Percentiles rank a stretch among this genome's conserved stretches.
These are phyloP conservation scores for Alnus rubra DNA, from an alignment of 306 rosid species.

Conservation along the genomic window DNA sequence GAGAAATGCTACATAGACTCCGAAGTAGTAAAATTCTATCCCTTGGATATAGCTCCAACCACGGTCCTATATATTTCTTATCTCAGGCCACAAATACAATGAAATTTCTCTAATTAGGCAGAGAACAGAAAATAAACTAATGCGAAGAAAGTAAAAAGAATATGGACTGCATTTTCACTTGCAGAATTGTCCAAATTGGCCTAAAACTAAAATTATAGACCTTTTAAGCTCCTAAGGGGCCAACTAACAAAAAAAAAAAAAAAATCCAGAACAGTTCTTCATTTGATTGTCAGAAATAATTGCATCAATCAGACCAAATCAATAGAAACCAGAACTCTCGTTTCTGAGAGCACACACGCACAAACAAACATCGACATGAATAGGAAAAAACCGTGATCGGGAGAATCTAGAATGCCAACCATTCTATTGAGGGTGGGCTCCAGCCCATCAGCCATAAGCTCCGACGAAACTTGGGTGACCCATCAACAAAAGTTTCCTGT, in stretches of 20 bases:
- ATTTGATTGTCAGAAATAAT: not conserved
- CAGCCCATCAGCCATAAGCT: constrained; percentile 25
- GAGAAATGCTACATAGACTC: too few species aligned
- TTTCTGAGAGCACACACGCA: not conserved
- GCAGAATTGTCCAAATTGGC: not conserved
- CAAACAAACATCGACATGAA: not conserved
- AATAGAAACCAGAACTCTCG: not conserved
- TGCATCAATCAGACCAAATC: not conserved
- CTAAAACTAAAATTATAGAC: not conserved
- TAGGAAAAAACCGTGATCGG: not conserved
- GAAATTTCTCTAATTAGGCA: not conserved
- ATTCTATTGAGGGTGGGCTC: constrained; percentile 60
- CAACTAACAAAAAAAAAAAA: not conserved
- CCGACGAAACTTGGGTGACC: constrained; percentile 34
- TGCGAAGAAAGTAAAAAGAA: not conserved
- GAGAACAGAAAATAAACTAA: not conserved
- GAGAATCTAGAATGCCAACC: constrained; percentile 47
- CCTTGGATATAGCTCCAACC: not conserved
- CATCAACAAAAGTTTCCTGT: constrained; percentile 54
- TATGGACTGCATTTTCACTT: not conserved
- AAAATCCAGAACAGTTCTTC: not conserved
- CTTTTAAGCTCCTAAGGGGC: not conserved
- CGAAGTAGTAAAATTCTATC: not conserved
- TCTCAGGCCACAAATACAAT: not conserved
- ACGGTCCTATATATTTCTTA: not conserved